These are phyloP conservation scores for Penicillium cinerascens DNA, from an alignment of 495 filamentous ascomycete genomes.

Conservation along the genomic window DNA sequence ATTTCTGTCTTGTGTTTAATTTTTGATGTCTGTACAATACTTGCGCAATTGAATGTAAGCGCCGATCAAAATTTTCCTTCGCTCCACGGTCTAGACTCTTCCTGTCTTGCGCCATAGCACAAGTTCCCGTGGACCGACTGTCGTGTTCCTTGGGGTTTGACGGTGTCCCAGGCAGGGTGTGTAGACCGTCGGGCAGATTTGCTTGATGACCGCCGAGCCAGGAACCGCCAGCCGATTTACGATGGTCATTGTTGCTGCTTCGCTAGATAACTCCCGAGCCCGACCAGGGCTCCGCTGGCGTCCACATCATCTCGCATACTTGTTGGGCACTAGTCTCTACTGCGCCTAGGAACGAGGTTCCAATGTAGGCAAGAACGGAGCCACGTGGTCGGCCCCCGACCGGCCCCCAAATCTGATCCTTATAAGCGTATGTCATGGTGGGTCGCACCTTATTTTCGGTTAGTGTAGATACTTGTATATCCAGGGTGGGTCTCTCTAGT, in stretches of 20 bases:
- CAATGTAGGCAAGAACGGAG: neutral
- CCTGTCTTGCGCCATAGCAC: neutral
- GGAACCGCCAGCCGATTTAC: constrained; percentile 22
- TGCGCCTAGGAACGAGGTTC: constrained; percentile 10
- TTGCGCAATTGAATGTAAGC: constrained; percentile 11
- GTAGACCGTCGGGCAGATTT: constrained; percentile 28
- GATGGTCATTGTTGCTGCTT: constrained; percentile 17
- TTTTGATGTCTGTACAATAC: constrained; percentile 19
- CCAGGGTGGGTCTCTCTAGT: neutral
- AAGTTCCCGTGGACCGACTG: constrained; percentile 3
- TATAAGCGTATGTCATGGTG: neutral
- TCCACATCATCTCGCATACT: constrained; percentile 22
- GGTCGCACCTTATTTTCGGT: neutral
- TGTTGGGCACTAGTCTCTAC: constrained; percentile 21
- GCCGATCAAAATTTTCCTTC: constrained; percentile 4
- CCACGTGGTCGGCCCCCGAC: neutral
- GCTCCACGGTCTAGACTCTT: constrained; percentile 10
- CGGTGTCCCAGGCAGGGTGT: constrained; percentile 3
- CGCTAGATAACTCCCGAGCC: constrained; percentile 16
- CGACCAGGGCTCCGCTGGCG: constrained; percentile 7
- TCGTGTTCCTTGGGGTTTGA: constrained; percentile 10
- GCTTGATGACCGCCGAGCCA: constrained; percentile 24
- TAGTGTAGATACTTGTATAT: neutral
- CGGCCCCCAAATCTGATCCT: neutral
- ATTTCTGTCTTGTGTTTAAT: constrained; percentile 15